Evolutionary conservation across 495 filamentous ascomycete genomes (phyloP), one percentile per base, ranked within the genome.

Genomic region (Xylaria telfairii): DNA sequence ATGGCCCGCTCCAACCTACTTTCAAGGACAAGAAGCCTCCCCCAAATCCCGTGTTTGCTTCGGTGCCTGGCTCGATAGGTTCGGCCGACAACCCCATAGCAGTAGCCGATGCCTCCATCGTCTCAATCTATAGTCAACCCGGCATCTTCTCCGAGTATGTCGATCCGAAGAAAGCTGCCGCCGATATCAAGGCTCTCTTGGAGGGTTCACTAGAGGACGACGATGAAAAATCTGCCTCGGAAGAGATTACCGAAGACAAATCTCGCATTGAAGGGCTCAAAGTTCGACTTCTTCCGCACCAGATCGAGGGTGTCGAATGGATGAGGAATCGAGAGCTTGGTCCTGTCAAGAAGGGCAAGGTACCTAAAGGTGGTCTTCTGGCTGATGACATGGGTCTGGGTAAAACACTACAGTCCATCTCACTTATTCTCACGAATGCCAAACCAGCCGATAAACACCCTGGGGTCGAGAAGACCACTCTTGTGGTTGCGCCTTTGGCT

Each of bases 401-500:
- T 54, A 96, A 96, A 83, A 96, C 93, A 1, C 83, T 96, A 47
- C 93, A 96, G 79, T 91, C 92, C 4, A 90, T 96, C 60, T 85
- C 92, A 2, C 85, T 99, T 44, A 90, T 99, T 60, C 86, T 99
- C 68, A 90, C 84, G 46, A 97, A 98, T 76, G 87, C 85, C 34
- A 94, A 92, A 74, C 92, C 94, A 17, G 76, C 78, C 8, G 77
- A 84, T 2, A 90, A 91, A 71, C 82, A 93, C 26, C 80, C 87
- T 4, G 83, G 85, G 2, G 78, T 95, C 49, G 91, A 90, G 75
- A 93, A 91, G 74, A 88, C 89, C 12, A 99, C 96, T 0, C 84
- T 99, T 12, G 94, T 99, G 49, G 91, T 99, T 66, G 96, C 95
- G n/a, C 96, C 96, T 19, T 81, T 99, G 34, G 95, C 95, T 24